A percentile compares a stretch with the other conserved stretches of the same genome.
These are phyloP conservation scores for Phytophthora boehmeriae DNA, from an alignment of 352 stramenopile genomes.

Conservation along the genomic window DNA sequence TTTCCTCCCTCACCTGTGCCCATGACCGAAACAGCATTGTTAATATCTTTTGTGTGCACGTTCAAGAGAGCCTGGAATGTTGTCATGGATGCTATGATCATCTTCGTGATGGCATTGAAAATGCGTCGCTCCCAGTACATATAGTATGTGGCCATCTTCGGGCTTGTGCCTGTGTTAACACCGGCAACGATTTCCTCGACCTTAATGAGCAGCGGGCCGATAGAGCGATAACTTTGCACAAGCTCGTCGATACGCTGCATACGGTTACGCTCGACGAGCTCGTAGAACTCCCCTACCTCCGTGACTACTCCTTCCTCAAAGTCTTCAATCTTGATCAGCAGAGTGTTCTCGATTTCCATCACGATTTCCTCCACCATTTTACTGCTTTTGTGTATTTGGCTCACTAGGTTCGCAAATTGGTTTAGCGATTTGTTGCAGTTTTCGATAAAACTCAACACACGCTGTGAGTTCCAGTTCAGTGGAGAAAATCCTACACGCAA, in stretches of 20 bases:
- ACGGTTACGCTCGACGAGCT: slow-evolving; percentile 92
- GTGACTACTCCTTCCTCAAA: slow-evolving; percentile 90
- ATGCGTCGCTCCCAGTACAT: slow-evolving; percentile 97
- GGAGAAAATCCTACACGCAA: slow-evolving; percentile 92
- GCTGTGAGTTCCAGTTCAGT: slow-evolving; percentile 97
- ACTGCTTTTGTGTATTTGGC: slow-evolving; percentile 95
- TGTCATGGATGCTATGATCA: slow-evolving; percentile 96
- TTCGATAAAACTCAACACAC: slow-evolving; percentile 95
- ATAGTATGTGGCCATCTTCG: slow-evolving; percentile 94
- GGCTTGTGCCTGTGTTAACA: slow-evolving; percentile 91
- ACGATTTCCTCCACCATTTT: slow-evolving; percentile 97
- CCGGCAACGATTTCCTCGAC: slow-evolving; percentile 95
- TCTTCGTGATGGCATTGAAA: slow-evolving; percentile 97
- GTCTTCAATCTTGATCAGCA: slow-evolving; percentile 93
- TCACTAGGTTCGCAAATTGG: slow-evolving; percentile 93
- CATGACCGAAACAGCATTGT: slow-evolving; percentile 46
- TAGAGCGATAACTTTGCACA: slow-evolving; percentile 94
- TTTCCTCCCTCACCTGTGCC: slow-evolving; percentile 63
- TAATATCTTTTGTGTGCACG: slow-evolving; percentile 87
- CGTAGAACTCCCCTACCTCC: slow-evolving; percentile 94
- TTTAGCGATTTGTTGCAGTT: slow-evolving; percentile 92
- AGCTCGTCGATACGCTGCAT: slow-evolving; percentile 92
- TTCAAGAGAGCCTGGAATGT: slow-evolving; percentile 94
- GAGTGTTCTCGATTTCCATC: slow-evolving; percentile 86
- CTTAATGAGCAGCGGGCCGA: slow-evolving; percentile 94